These are phyloP conservation scores for Hanseniaspora mollemarum DNA, from an alignment of 805 yeast species.

Conservation along the genomic window DNA sequence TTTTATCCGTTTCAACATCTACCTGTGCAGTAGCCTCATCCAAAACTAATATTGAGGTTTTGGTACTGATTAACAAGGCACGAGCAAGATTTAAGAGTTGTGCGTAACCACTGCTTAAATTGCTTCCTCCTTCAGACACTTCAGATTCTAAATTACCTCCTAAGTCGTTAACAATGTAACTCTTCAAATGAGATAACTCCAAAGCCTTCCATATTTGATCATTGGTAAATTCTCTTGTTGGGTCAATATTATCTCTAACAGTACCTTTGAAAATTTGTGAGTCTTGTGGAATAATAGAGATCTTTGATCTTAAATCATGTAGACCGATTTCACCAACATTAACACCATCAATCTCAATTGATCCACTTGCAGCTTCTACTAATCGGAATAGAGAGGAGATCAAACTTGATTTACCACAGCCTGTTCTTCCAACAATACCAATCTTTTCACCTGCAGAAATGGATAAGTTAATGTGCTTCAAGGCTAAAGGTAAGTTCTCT, in stretches of 20 bases:
- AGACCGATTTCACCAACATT: conserved; percentile 60
- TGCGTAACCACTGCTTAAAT: conserved; percentile 66
- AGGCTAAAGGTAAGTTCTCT: conserved; percentile 64
- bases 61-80: conserved; percentile 53
- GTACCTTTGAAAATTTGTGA: conserved; percentile 87
- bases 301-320: conserved; percentile 59
- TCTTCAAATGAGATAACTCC: conserved; percentile 65
- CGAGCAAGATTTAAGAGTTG: conserved; percentile 74
- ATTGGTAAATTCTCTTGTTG: conserved; percentile 54
- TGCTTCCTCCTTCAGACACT: conserved; percentile 57
- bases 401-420: conserved; percentile 87
- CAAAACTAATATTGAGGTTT: conserved; percentile 43
- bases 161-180: conserved; percentile 46
- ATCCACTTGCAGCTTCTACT: conserved; percentile 65
- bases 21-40: conserved; percentile 89
- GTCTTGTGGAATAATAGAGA: conserved; percentile 88
- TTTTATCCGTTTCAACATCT: conserved; percentile 71
- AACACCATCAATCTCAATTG: conserved; percentile 59
- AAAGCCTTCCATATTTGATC: conserved; percentile 75
- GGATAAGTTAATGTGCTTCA: conserved; percentile 52
- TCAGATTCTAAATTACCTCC: conserved; percentile 45
- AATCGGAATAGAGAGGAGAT: conserved; percentile 76
- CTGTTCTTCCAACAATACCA: conserved; percentile 95
- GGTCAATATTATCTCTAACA: conserved; percentile 76
- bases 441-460: conserved; percentile 70